Percentiles rank a stretch among this genome's conserved stretches.
Conservation (phyloP, 2,329 filamentous ascomycete species). For the Cryphonectria naterciae region DNA sequence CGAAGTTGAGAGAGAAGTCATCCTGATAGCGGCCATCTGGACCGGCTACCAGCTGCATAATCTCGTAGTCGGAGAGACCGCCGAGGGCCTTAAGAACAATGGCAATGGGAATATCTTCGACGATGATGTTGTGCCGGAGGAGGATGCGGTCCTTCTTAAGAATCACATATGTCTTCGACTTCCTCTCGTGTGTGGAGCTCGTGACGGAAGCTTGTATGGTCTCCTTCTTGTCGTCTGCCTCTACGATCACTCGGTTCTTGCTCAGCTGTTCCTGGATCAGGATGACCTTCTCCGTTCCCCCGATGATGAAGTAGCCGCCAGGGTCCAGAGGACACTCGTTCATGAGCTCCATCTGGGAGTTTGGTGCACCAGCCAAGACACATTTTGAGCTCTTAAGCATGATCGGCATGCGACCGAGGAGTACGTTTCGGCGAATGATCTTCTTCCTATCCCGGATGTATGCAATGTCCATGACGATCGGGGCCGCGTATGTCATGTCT, state of each 20-base stretch:
- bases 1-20: constrained; percentile 93
- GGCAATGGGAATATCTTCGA: constrained; percentile 92
- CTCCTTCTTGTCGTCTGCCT: constrained; percentile 88
- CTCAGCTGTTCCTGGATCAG: constrained; percentile 97
- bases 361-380: constrained; percentile 79
- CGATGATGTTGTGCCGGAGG: constrained; percentile 89
- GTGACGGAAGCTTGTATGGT: constrained; percentile 95
- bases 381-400: constrained; percentile 98
- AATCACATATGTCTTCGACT: constrained; percentile 95
- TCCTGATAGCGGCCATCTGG: constrained; percentile 89
- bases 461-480: constrained; percentile 89
- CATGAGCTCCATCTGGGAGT: constrained; percentile 85
- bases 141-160: constrained; percentile 91
- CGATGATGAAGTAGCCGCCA: constrained; percentile 96
- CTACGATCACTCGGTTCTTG: constrained; percentile 98
- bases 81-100: constrained; percentile 93
- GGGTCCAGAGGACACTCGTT: constrained; percentile 96
- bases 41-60: constrained; percentile 87
- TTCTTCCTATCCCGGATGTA: constrained; percentile 82
- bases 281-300: constrained; percentile 98
- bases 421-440: constrained; percentile 74
- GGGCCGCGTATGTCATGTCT: constrained; percentile 97
- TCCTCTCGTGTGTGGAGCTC: constrained; percentile 95
- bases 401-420: constrained; percentile 89
- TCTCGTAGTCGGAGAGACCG: constrained; percentile 92